Evolutionary conservation across 306 rosid species (phyloP), one percentile per base, ranked within the genome.

Genomic region (Inga oerstediana): DNA sequence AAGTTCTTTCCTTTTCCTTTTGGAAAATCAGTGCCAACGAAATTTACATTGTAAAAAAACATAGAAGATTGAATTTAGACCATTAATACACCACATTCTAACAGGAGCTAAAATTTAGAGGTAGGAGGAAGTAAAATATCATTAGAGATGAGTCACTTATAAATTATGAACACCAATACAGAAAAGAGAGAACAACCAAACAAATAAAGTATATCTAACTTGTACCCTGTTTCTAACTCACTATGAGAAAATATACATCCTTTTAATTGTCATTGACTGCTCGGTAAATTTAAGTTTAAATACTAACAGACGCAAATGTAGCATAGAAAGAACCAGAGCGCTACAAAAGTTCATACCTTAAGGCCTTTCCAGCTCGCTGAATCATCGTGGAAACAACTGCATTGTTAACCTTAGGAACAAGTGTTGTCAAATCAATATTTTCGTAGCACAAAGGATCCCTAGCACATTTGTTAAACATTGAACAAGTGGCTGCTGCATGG

Each of bases 381-480:
- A 96, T 92, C 97, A 92, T 94, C 2, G 97, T 94, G 78, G 99
- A 92, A 67, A 96, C 98, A 2, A 96, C 97, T 4, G 97, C 95
- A 91, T 96, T 94, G 87, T 96, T 96, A 83, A 96, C 99, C 84
- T 94, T 96, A 0, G 99, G 97, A 79, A 89, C 91, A 78, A 83
- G 89, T 20, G 97, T 90, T 12, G 89, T 89, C 89, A 96, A 91
- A 86, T 96, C 98, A 88, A 96, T 86, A 85, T 92, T 84, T 80
- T 93, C 76, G 79, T 94, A 96, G 90, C 99, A 94, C 51, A 89
- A 76, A 82, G 99, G 94, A 91, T 96, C 98, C 91, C 87, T 89
- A 43, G 97, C 97, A 90, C 97, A 96, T 86, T 92, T 96, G 80
- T 91, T 89, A 88, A 96, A 96, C 89, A 96, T 74, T 7, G 95